Percentiles rank a stretch among this genome's conserved stretches.
Evolutionary conservation across 345 rosid genomes (phyloP).

Genomic region (Erodium maritimum): DNA sequence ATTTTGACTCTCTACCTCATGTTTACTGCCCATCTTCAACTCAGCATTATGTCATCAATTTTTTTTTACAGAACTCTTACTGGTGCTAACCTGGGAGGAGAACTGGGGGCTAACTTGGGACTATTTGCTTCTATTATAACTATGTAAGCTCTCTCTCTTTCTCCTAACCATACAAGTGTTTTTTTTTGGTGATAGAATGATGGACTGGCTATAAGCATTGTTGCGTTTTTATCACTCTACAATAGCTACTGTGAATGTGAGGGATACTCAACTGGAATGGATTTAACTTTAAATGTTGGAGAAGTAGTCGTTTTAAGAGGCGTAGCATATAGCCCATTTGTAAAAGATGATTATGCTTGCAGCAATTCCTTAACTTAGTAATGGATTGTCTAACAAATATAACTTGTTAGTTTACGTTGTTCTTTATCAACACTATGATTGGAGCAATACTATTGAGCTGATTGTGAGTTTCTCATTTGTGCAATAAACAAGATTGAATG

Average conservation of each 20-base stretch:
- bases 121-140: conserved; percentile 54
- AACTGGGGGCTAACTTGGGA: conserved; percentile 60
- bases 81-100: conserved; percentile 92
- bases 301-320: neutral
- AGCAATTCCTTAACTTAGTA: neutral
- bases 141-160: conserved; percentile 42
- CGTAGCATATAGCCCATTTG: neutral
- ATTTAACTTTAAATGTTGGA: neutral
- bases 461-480: too few species aligned
- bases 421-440: too few species aligned
- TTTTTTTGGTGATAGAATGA: neutral
- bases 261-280: neutral
- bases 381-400: neutral
- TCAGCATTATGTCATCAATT: neutral
- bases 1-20: conserved; percentile 1
- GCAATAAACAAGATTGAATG: too few species aligned
- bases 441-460: too few species aligned
- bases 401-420: neutral
- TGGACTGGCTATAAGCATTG: too few species aligned
- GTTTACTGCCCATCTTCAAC: neutral
- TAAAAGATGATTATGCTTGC: neutral
- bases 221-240: neutral
- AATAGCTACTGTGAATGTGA: neutral
- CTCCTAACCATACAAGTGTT: neutral
- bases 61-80: conserved; percentile 46